These are phyloP conservation scores for Kingdonia uniflora DNA, from an alignment of 164 flowering plant genomes.

Conservation along the genomic window DNA sequence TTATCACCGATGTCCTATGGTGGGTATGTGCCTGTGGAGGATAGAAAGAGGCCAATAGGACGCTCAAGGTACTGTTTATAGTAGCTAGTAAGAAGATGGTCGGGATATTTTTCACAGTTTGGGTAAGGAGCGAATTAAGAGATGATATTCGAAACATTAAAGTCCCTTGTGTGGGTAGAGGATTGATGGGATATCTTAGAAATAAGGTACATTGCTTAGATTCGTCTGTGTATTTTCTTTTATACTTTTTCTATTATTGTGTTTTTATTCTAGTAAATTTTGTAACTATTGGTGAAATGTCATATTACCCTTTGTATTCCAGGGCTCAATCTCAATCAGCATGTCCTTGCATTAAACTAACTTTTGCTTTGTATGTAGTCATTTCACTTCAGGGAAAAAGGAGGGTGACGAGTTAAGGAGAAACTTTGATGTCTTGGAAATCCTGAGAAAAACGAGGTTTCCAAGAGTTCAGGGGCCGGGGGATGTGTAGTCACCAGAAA, in stretches of 20 bases:
- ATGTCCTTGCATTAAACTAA: constrained; percentile 30
- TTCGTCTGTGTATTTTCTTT: too few relatives aligned
- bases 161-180: constrained; percentile 49
- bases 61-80: constrained; percentile 39
- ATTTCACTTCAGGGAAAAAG: constrained; percentile 32
- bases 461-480: constrained; percentile 17
- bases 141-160: constrained; percentile 35
- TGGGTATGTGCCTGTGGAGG: constrained; percentile 12
- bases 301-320: constrained; percentile 8
- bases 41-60: too few relatives aligned
- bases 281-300: too few relatives aligned
- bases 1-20: constrained; percentile 32
- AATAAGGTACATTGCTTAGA: too few relatives aligned
- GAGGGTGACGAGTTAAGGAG: too few relatives aligned
- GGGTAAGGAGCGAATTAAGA: too few relatives aligned
- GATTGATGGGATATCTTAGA: too few relatives aligned
- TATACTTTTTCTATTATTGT: not conserved
- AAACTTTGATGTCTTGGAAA: constrained; percentile 38
- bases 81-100: constrained; percentile 51
- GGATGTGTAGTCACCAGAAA: constrained; percentile 27
- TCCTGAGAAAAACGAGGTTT: too few relatives aligned
- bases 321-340: constrained; percentile 31
- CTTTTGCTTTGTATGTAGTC: constrained; percentile 36
- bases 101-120: constrained; percentile 39
- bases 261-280: too few relatives aligned